Percentiles rank a stretch among this genome's conserved stretches.
phyloP scores from a whole-genome alignment of 352 stramenopile species.

The Phytophthora tentaculata region DNA sequence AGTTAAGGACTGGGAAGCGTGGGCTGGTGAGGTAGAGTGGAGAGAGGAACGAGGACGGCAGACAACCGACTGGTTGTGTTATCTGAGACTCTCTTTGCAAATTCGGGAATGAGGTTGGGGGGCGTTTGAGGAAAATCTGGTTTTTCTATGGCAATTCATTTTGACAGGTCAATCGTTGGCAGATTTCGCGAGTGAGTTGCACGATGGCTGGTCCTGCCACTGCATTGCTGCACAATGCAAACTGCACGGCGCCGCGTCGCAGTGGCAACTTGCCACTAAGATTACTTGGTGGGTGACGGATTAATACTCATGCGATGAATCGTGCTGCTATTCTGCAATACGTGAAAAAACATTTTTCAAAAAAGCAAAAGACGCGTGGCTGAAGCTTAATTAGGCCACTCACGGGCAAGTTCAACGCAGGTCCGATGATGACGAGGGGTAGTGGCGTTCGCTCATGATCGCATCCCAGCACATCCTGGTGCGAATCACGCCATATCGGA shows the following conservation, averaged over 20 bases:
- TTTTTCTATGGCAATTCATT: conserved; percentile 14
- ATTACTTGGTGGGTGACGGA: background rate
- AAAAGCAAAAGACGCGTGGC: background rate
- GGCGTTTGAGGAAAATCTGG: conserved; percentile 9
- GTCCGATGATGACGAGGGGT: conserved; percentile 27
- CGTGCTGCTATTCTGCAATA: no score
- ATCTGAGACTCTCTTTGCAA: conserved; percentile 17
- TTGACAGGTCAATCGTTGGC: conserved; percentile 5
- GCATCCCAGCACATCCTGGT: background rate
- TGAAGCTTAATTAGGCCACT: background rate
- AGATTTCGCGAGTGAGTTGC: conserved; percentile 2
- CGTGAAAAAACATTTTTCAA: no score
- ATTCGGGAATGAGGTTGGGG: conserved; percentile 27
- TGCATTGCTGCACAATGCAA: background rate
- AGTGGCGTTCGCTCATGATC: conserved; percentile 17
- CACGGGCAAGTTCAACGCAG: conserved; percentile 11
- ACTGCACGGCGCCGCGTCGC: no score
- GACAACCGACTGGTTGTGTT: conserved; percentile 3
- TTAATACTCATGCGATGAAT: background rate
- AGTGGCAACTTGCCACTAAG: no score
- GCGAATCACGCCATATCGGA: conserved; percentile 10
- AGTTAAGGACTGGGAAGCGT: conserved; percentile 1
- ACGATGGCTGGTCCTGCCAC: background rate
- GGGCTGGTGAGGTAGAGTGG: background rate
- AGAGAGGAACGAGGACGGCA: background rate